A percentile compares a stretch with the other conserved stretches of the same genome.
Evolutionary conservation across 305 asterid species (phyloP).

Genomic region (Fraxinus nigra): DNA sequence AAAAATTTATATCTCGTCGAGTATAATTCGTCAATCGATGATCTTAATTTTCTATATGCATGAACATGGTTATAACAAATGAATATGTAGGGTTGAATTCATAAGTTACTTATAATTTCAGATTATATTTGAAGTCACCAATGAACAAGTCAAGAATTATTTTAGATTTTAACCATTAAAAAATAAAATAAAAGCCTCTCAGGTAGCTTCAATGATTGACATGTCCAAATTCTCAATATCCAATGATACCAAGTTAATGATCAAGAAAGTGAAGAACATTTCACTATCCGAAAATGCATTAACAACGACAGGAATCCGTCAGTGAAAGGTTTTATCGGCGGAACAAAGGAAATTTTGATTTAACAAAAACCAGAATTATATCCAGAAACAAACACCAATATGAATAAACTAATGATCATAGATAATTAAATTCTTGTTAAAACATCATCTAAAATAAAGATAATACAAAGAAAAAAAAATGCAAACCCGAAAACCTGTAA

Average conservation of each 20-base stretch:
- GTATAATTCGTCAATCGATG: not conserved
- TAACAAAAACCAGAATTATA: not conserved
- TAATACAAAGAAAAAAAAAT: not conserved
- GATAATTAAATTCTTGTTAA: not conserved
- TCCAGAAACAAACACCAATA: not conserved
- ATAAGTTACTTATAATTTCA: not conserved
- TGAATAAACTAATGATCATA: not conserved
- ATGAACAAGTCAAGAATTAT: not conserved
- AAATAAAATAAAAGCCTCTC: not conserved
- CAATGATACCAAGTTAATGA: not conserved
- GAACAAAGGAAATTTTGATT: not conserved
- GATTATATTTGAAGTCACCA: not conserved
- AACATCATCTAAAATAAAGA: not conserved
- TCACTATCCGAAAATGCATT: not conserved
- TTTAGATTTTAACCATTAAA: not conserved
- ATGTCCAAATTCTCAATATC: not conserved
- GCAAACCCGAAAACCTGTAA: slow-evolving; percentile 61
- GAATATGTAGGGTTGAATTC: not conserved
- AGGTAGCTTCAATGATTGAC: not conserved
- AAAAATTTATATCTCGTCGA: not conserved
- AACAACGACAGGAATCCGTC: not conserved
- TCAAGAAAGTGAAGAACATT: not conserved
- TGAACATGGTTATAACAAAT: not conserved
- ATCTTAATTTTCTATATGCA: not conserved
- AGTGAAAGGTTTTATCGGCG: not conserved